Percentiles rank a stretch among this genome's conserved stretches.
Conservation (phyloP, 202 grass and related monocot genomes). For the Bolboschoenoplectus hybrid region DNA sequence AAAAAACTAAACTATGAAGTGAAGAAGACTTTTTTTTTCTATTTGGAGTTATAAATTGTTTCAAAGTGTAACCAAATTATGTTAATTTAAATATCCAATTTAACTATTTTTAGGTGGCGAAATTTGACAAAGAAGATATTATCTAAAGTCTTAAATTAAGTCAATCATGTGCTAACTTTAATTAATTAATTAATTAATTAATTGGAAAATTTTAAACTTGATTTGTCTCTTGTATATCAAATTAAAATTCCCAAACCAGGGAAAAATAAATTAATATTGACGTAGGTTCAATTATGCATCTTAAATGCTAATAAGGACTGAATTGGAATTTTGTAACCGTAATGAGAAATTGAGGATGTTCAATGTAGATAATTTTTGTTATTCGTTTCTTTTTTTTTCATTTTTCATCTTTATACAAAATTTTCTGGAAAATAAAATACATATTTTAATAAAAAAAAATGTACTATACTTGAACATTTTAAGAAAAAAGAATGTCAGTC, state of each 20-base stretch:
- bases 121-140: background rate
- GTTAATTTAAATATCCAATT: background rate
- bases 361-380: too few species aligned
- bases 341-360: too few species aligned
- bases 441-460: too few species aligned
- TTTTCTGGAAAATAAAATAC: too few species aligned
- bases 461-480: too few species aligned
- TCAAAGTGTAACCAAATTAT: background rate
- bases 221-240: slow-evolving; percentile 12
- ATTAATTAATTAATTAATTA: background rate
- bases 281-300: background rate
- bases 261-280: background rate
- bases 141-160: background rate
- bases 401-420: too few species aligned
- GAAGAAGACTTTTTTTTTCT: background rate
- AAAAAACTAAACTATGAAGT: background rate
- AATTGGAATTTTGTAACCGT: background rate
- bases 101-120: background rate
- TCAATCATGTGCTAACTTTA: background rate
- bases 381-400: too few species aligned
- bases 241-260: background rate
- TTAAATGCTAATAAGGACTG: slow-evolving; percentile 20
- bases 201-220: background rate
- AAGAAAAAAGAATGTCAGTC: too few species aligned
- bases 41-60: background rate